Conservation (phyloP, 2,329 filamentous ascomycete species). For the Arthrinium phaeospermum region DNA sequence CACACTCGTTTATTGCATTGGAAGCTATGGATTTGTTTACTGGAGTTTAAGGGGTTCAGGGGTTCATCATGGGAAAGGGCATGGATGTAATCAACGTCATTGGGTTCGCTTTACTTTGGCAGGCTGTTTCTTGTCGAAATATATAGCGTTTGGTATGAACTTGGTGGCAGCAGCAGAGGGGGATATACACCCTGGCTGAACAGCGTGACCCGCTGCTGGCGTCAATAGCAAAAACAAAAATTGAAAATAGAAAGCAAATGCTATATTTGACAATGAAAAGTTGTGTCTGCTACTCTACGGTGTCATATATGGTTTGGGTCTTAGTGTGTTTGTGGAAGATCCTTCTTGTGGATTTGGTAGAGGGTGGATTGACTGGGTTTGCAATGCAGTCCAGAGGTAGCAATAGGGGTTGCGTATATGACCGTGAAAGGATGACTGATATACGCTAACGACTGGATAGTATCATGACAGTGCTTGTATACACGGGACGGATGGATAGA, state of each 20-base stretch:
- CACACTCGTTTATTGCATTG: constrained; percentile 8
- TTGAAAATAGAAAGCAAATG: constrained; percentile 6
- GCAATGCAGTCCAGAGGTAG: background rate
- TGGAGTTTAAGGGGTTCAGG: background rate
- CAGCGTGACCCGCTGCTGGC: background rate
- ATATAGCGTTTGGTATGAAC: constrained; percentile 11
- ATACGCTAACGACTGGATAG: no score
- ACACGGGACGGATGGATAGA: background rate
- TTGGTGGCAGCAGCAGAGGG: background rate
- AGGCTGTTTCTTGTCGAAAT: background rate
- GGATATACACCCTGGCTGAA: background rate
- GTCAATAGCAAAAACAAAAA: background rate
- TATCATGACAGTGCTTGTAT: background rate
- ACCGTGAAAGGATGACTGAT: background rate
- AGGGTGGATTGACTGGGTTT: background rate
- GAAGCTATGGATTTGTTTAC: background rate
- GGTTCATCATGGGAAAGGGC: background rate
- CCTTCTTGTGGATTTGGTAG: background rate
- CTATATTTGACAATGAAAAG: background rate
- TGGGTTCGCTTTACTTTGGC: background rate
- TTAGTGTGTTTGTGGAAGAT: background rate
- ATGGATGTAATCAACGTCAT: constrained; percentile 1
- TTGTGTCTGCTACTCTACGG: background rate
- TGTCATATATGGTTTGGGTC: background rate
- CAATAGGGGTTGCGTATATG: background rate